Evolutionary conservation across 2,329 filamentous ascomycete genomes (phyloP).

Genomic region (Pyrenochaeta sp.): DNA sequence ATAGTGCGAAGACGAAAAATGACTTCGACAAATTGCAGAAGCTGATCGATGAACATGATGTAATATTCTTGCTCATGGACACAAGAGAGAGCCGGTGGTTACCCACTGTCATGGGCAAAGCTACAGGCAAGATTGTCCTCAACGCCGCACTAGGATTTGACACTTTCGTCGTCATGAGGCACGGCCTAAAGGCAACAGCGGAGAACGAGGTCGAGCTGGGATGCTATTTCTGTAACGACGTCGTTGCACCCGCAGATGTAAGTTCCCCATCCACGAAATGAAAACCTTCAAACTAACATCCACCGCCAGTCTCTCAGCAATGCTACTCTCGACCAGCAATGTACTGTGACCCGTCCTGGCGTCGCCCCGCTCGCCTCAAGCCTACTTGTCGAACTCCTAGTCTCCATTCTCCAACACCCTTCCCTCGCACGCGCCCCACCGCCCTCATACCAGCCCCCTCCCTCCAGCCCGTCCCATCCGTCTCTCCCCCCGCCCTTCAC

Average conservation of each 20-base stretch:
- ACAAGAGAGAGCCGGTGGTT: constrained; percentile 94
- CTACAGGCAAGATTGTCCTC: constrained; percentile 91
- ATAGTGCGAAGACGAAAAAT: constrained; percentile 71
- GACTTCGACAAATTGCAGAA: constrained; percentile 79
- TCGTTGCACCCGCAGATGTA: constrained; percentile 92
- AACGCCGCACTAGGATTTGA: constrained; percentile 97
- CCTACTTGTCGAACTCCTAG: constrained; percentile 86
- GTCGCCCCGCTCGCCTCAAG: constrained; percentile 92
- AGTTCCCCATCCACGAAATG: constrained; percentile 51
- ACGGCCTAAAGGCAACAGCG: constrained; percentile 69
- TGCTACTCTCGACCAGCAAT: constrained; percentile 95
- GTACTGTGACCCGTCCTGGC: constrained; percentile 93
- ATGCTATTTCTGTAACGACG: constrained; percentile 98
- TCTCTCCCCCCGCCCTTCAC: constrained; percentile 43
- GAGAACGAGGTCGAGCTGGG: constrained; percentile 73
- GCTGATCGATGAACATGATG: constrained; percentile 86
- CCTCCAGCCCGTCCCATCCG: constrained; percentile 23
- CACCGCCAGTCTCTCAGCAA: constrained; percentile 80
- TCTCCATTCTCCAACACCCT: constrained; percentile 80
- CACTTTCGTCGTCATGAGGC: constrained; percentile 95
- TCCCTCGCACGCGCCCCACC: constrained; percentile 42
- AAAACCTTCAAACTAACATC: neutral
- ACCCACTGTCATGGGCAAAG: constrained; percentile 94
- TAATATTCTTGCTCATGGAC: constrained; percentile 96
- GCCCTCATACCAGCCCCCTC: constrained; percentile 16